phyloP scores from a whole-genome alignment of 768 basidiomycete species.

The Suillus lakei region DNA sequence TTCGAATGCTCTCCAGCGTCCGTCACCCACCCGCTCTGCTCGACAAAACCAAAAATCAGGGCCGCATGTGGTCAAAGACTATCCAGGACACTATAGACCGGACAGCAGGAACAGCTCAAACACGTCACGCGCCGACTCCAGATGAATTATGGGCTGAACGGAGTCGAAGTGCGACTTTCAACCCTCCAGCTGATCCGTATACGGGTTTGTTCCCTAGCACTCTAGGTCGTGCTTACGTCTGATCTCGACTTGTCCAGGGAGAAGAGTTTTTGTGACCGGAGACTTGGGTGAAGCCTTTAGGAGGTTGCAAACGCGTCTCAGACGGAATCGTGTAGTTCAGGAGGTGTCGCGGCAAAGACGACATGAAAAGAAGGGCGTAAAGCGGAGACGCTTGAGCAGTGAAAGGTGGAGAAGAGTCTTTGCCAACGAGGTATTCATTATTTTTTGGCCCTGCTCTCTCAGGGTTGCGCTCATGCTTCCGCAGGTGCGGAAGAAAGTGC shows the following conservation, averaged over 20 bases:
- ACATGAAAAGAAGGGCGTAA: conserved; percentile 85
- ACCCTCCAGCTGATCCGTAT: conserved; percentile 55
- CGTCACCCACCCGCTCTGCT: neutral
- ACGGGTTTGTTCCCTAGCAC: conserved; percentile 45
- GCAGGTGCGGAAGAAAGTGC: conserved; percentile 84
- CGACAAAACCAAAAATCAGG: neutral
- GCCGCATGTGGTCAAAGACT: neutral
- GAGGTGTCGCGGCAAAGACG: conserved; percentile 57
- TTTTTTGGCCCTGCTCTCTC: conserved; percentile 16
- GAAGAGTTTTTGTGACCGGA: conserved; percentile 54
- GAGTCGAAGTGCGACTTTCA: conserved; percentile 24
- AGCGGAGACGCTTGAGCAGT: conserved; percentile 74
- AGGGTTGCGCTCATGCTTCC: conserved; percentile 19
- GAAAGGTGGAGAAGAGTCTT: conserved; percentile 82
- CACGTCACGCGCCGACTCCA: conserved; percentile 23
- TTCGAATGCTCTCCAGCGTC: conserved; percentile 2
- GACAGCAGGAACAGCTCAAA: conserved; percentile 16
- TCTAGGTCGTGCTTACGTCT: neutral
- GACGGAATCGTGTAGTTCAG: conserved; percentile 56
- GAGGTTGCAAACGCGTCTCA: conserved; percentile 54
- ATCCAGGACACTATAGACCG: neutral
- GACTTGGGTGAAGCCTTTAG: conserved; percentile 53
- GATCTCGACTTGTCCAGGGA: conserved; percentile 49
- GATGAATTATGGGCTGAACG: conserved; percentile 44
- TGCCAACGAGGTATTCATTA: conserved; percentile 67